Base-by-base conservation (phyloP, 2,329 filamentous ascomycete species). In the Trichophyton benhamiae region DNA sequence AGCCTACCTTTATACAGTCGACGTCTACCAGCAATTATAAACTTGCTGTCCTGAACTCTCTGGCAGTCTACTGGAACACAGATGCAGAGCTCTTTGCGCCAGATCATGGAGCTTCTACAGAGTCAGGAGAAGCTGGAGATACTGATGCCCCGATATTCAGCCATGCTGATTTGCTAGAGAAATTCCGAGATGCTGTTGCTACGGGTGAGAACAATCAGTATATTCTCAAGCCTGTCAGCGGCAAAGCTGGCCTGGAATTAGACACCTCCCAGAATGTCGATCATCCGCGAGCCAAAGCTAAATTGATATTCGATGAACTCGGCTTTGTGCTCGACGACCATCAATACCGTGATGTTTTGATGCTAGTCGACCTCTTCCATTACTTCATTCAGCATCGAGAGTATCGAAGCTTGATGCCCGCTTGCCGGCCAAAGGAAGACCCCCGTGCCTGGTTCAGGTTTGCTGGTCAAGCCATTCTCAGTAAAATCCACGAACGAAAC, bases 321-420 rank as follows among this genome's bases (percentile, higher is more conserved):
- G 94, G 95, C 58, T 87, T 99, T 65, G 89, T 97, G n/a, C 82
- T 99, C 36, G 95, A 99, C 67, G 92, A 99, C 66, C 85, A 96
- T 66, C 94, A 99, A 72, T 99, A 99, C 71, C 88, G 95, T 33
- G 94, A 99, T 75, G 90, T 87, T 3, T 77, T 99, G 62, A 99
- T 99, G 94, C 88, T 99, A 79, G 88, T 97, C 1, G 94, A 99
- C 71, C 80, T 97, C 2, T 99, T 99, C 78, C 94, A 99, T 74
- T 97, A 96, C 75, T 99, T 97, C 73, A 88, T 96, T 67, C 87
- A 92, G 36, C 94, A 99, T 67, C 94, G 97, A 72, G 92, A 99
- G 72, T 96, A 97, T 78, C 95, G 95, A 72, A 92, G 87, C 68
- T 80, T 91, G 62, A 90, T 96, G 68, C 94, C 94, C 3, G 94